phyloP scores from a whole-genome alignment of 495 filamentous ascomycete species.

The Staphylotrichum longicolle region DNA sequence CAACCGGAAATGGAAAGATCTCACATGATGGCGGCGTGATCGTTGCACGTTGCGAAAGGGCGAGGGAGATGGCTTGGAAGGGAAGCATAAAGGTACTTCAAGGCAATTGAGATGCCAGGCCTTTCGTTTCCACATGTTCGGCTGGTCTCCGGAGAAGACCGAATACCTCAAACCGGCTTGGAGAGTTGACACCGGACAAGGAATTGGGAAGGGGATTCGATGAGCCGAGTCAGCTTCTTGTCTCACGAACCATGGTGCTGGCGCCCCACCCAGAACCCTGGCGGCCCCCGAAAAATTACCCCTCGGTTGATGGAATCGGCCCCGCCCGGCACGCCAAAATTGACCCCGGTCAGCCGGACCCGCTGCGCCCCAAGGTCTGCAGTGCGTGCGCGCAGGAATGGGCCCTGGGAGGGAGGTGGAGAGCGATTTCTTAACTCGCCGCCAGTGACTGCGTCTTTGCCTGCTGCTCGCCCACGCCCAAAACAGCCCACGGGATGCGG shows the following conservation, averaged over 20 bases:
- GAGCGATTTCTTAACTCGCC: conserved; percentile 25
- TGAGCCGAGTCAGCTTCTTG: neutral
- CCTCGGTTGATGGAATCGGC: conserved; percentile 21
- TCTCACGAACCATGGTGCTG: neutral
- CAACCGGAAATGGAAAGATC: conserved; percentile 11
- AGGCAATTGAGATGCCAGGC: too few relatives aligned
- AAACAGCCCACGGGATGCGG: conserved; percentile 12
- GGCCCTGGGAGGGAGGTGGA: conserved; percentile 10
- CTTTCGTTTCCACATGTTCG: too few relatives aligned
- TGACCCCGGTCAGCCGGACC: conserved; percentile 17
- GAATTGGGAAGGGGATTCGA: too few relatives aligned
- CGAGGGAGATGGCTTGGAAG: too few relatives aligned
- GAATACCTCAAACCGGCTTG: too few relatives aligned
- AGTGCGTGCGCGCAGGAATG: neutral
- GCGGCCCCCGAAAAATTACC: conserved; percentile 14
- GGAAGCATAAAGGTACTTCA: too few relatives aligned
- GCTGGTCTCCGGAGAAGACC: too few relatives aligned
- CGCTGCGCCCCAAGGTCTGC: conserved; percentile 14
- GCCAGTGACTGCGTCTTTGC: conserved; percentile 10
- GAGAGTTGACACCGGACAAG: neutral
- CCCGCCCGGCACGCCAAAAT: conserved; percentile 19
- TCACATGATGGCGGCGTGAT: conserved; percentile 13
- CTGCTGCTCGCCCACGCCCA: conserved; percentile 5
- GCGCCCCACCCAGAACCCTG: conserved; percentile 9
- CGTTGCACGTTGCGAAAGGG: neutral